Evolutionary conservation across 2,329 filamentous ascomycete genomes (phyloP), one percentile per base, ranked within the genome.

Genomic region (Capronia epimyces): DNA sequence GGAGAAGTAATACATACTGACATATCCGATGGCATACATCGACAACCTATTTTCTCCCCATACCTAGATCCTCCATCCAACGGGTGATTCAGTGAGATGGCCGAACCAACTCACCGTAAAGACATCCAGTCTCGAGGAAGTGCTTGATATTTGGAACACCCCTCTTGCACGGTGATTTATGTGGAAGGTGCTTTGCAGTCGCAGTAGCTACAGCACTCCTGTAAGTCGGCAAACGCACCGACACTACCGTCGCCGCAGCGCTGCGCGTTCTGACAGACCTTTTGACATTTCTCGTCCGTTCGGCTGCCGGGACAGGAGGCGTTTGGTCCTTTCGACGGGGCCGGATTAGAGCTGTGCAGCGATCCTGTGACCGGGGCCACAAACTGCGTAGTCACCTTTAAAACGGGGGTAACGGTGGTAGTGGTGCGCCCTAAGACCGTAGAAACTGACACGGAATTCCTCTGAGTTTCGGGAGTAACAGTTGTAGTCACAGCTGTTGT

Each of bases 401-500:
- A n/a, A n/a, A n/a, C n/a, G n/a, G 22, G 22, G 27, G 15, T 3
- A 29, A 43, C 22, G 22, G 21, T 27, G 13, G 24, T 16, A 8
- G 41, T 43, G 16, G 41, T 16, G 9, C 4, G 8, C 13, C 15
- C 34, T 18, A 5, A 4, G 16, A 18, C 34, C 18, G 15, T 37
- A 12, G 34, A 37, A 20, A 37, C 6, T 6, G 34, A 37, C 8
- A 37, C 18, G 16, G 20, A 9, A 12, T 18, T 9, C 34, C 8
- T 20, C 12, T n/a, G 34, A 8, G 34, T 20, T 18, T n/a, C 18
- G 20, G 34, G 13, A 6, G 36, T 16, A 8, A 36, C 48, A 5
- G 42, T 50, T 9, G 34, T 50, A 15, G 34, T 39, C n/a, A 49
- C 21, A 20, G 39, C 12, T 6, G 29, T 43, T 37, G 32, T 45